These are phyloP conservation scores for Glaciozyma martinii DNA, from an alignment of 768 basidiomycete genomes.

Conservation along the genomic window DNA sequence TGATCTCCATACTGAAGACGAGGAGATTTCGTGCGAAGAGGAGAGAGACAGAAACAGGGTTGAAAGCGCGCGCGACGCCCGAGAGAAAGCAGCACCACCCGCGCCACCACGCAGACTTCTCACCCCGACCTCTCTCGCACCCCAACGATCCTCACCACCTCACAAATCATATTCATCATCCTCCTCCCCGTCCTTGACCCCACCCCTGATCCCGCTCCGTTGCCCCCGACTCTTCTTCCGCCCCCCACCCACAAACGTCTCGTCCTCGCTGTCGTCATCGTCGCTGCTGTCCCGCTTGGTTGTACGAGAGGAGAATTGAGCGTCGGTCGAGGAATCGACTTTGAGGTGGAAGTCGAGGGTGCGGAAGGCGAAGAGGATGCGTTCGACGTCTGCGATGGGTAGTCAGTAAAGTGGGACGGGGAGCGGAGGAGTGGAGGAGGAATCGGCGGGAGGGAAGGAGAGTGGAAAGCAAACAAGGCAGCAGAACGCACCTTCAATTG, in stretches of 20 bases:
- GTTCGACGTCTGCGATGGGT: slow-evolving; percentile 20
- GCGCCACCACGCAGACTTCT: too few relatives aligned
- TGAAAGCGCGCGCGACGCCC: too few relatives aligned
- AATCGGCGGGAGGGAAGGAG: background rate
- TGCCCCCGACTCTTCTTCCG: background rate
- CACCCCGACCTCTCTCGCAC: too few relatives aligned
- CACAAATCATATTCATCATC: slow-evolving; percentile 30
- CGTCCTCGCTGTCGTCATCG: slow-evolving; percentile 18
- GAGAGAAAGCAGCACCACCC: too few relatives aligned
- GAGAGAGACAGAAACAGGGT: too few relatives aligned
- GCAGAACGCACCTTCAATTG: slow-evolving; percentile 56
- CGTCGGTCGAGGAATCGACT: slow-evolving; percentile 14
- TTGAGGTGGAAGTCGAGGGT: slow-evolving; percentile 30
- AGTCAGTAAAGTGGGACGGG: background rate
- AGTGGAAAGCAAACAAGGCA: background rate
- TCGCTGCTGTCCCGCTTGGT: slow-evolving; percentile 11
- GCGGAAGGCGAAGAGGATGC: slow-evolving; percentile 30
- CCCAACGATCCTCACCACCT: background rate
- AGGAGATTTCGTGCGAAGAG: too few relatives aligned
- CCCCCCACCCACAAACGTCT: slow-evolving; percentile 20
- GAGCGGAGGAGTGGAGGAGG: background rate
- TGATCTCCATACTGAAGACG: too few relatives aligned
- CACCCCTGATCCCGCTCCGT: slow-evolving; percentile 21
- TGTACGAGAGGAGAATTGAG: slow-evolving; percentile 3
- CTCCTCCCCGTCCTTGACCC: slow-evolving; percentile 8